Evolutionary conservation across 164 flowering plant species (phyloP), one percentile per base, ranked within the genome.

Genomic region (Paratinospora sagittata): DNA sequence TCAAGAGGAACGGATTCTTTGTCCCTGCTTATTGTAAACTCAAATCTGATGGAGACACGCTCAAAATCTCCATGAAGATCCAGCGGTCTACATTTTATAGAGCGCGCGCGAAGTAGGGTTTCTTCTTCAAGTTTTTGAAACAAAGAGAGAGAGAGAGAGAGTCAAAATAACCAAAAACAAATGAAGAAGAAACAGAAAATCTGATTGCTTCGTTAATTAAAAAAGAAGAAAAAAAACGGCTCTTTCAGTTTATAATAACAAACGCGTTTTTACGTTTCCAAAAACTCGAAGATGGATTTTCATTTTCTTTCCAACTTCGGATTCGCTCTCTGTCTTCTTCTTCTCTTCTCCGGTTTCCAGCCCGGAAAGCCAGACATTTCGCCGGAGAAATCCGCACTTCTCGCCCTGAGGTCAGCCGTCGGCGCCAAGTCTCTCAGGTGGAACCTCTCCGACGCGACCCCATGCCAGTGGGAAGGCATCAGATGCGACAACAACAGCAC

Each of bases 391-490:
- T 72, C 83, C 4, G 89, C 93, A 3, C 90, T 93, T 3, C 75
- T 90, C 3, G 73, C 84, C 19, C 84, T 93, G 34, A 85, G 88
- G 7, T 55, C 88, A 5, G 79, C 91, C 43, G 88, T 88, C 17
- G 83, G 19, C 23, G 89, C 86, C 33, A 81, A 87, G 3, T 78
- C 86, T 8, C 69, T 87, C n/a, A 76, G 76, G 37, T 92, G 97
- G 97, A 85, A 87, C 74, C 45, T 23, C n/a, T 52, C 82, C 65
- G 36, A 45, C 3, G 8, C 49, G 0, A 68, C 64, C 52, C 87
- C 88, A 0, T 92, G 97, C 70, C 5, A 6, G 0, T 92, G 95
- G 96, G 47, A 71, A 6, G 96, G 96, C 1, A 84, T 92, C 6
- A 2, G 0, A 2, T 92, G 97, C 79, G 74, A 81, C 39, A 24